Evolutionary conservation across 371 early-diverging fungal genomes (phyloP), one percentile per base, ranked within the genome.

Genomic region (Mucor racemosus): DNA sequence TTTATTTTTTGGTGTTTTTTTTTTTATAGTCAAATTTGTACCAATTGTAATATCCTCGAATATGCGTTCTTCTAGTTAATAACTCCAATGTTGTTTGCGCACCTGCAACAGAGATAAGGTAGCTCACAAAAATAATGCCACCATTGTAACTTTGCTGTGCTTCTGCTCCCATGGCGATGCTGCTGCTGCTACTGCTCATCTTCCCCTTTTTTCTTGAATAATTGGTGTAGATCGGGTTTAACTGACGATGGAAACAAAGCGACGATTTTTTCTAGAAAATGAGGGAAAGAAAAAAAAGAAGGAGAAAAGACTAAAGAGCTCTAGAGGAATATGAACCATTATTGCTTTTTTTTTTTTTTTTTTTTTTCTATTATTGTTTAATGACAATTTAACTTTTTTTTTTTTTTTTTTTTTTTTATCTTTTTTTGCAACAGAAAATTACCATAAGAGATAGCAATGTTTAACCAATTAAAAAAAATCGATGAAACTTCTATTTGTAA

Each of bases 41-140:
- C 74, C 75, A 74, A 38, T 76, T 76, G 58, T 76, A 76, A 10
- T 41, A 19, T 11, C 76, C 76, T 19, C 58, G 48, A 8, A 68
- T 61, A 50, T 73, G 71, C 5, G 76, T 76, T 48, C 76, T 68
- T 48, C 71, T 58, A 19, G 62, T 62, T 7, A 76, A 56, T 46
- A 76, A 48, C 53, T 76, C 76, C 14, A 76, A 50, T 17, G 76
- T 68, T n/a, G 74, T 76, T 55, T 64, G 57, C 0, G 74, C 65
- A 9, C 76, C 73, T 11, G 70, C 35, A 2, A 76, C 76, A 26
- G 76, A 58, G 21, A 73, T 60, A 2, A 73, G 13, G 44, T 71
- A 76, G 34, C 73, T 73, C n/a, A 73, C 50, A 61, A 68, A 56
- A 5, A 76, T 60, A 7, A 76, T 62, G 19, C 74, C 71, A 5